Evolutionary conservation across 169 alveolate species (phyloP).

Genomic region (Neospora caninum): DNA sequence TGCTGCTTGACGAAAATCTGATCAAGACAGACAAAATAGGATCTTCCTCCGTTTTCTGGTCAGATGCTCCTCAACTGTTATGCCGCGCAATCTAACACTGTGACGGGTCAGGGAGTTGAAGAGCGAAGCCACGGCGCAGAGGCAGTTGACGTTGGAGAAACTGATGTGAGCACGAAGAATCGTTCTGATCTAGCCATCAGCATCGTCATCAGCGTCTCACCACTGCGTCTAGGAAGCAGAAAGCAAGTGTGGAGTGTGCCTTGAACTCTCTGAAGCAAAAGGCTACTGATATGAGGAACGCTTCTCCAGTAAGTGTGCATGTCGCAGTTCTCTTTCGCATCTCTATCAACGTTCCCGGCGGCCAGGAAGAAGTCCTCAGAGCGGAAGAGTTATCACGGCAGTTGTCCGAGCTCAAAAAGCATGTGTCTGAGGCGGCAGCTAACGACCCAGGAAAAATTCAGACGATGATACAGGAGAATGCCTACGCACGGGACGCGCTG

Average conservation of each 20-base stretch:
- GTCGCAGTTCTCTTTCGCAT: background rate
- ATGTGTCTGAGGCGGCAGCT: background rate
- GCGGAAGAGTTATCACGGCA: background rate
- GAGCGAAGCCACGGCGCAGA: slow-evolving; percentile 51
- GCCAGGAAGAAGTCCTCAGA: background rate
- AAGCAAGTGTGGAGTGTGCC: slow-evolving; percentile 29
- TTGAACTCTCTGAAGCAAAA: background rate
- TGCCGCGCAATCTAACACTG: background rate
- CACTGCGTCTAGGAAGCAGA: slow-evolving; percentile 30
- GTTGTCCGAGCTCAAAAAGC: background rate
- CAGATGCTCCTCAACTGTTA: background rate
- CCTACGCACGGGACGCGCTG: slow-evolving; percentile 36
- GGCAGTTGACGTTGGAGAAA: slow-evolving; percentile 11
- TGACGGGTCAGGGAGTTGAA: slow-evolving; percentile 39
- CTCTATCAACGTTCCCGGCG: background rate
- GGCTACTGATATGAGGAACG: background rate
- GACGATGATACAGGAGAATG: slow-evolving; percentile 29
- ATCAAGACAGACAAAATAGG: slow-evolving; percentile 55
- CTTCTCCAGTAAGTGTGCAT: background rate
- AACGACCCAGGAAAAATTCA: slow-evolving; percentile 8
- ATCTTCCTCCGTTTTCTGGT: slow-evolving; percentile 58
- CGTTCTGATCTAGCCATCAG: background rate
- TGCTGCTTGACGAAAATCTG: slow-evolving; percentile 63
- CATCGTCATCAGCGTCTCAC: background rate
- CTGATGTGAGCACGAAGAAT: slow-evolving; percentile 13